These are phyloP conservation scores for Puccinia horiana DNA, from an alignment of 1,284 basidiomycete species.

Conservation along the genomic window DNA sequence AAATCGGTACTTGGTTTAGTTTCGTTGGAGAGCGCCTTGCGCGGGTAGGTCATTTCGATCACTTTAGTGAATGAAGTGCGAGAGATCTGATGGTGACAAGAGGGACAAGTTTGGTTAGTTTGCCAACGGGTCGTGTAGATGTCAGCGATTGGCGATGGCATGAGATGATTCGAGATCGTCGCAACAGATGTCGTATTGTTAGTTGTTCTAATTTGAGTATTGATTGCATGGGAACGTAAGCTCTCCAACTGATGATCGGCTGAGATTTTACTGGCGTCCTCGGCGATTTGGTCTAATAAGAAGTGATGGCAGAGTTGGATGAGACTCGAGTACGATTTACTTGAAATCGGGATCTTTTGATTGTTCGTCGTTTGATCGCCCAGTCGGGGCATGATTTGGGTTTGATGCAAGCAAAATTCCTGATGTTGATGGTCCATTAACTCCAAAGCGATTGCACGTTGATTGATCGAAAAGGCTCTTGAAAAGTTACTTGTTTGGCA, in stretches of 20 bases:
- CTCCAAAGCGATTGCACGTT: conserved; percentile 79
- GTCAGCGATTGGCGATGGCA: conserved; percentile 18
- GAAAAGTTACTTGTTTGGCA: conserved; percentile 97
- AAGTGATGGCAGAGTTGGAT: conserved; percentile 96
- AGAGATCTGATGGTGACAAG: conserved; percentile 74
- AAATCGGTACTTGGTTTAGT: conserved; percentile 66
- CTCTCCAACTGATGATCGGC: conserved; percentile 55
- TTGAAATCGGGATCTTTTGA: conserved; percentile 63
- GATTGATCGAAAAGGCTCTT: conserved; percentile 76
- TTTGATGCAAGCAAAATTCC: conserved; percentile 39
- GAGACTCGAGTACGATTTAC: conserved; percentile 72
- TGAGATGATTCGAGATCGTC: conserved; percentile 24
- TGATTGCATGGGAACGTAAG: conserved; percentile 56
- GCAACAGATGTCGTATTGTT: conserved; percentile 51
- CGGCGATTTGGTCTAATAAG: conserved; percentile 75
- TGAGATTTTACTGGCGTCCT: conserved; percentile 61
- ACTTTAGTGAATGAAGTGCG: conserved; percentile 71
- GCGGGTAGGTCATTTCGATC: conserved; percentile 93
- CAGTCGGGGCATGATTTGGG: conserved; percentile 6
- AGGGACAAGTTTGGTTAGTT: conserved; percentile 70
- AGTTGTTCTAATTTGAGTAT: conserved; percentile 51
- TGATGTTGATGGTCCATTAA: conserved; percentile 79
- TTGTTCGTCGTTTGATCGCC: not conserved
- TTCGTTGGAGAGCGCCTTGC: conserved; percentile 67
- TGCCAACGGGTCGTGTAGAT: conserved; percentile 59